Percentiles rank a stretch among this genome's conserved stretches.
phyloP scores from a whole-genome alignment of 768 basidiomycete genomes.

The Heimioporus sp. region DNA sequence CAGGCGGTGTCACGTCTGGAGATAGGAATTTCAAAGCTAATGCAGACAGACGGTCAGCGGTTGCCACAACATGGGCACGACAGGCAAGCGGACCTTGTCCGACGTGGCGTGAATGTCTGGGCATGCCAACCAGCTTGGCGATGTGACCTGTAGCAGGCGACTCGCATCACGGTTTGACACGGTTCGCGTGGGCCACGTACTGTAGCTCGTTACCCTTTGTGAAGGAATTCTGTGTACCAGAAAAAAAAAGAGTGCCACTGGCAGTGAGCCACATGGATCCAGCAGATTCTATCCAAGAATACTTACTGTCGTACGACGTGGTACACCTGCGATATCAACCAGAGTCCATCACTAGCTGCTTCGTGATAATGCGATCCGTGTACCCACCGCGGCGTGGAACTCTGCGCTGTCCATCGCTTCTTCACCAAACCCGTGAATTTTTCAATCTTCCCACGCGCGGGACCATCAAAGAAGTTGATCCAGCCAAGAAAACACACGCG shows the following conservation, averaged over 20 bases:
- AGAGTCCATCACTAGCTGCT: background rate
- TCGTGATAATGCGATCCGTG: background rate
- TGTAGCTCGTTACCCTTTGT: slow-evolving; percentile 73
- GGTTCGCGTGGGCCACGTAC: slow-evolving; percentile 32
- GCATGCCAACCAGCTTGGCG: slow-evolving; percentile 79
- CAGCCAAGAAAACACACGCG: no score
- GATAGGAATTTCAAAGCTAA: slow-evolving; percentile 78
- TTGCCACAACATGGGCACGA: background rate
- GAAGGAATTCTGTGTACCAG: slow-evolving; percentile 48
- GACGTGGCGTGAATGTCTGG: slow-evolving; percentile 74
- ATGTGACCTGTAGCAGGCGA: slow-evolving; percentile 56
- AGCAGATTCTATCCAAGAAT: background rate
- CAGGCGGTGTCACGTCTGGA: slow-evolving; percentile 54
- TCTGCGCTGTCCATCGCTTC: slow-evolving; percentile 54
- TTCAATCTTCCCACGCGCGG: no score
- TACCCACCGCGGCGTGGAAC: slow-evolving; percentile 57
- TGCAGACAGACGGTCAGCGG: background rate
- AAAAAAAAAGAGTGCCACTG: background rate
- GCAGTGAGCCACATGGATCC: background rate
- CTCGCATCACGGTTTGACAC: background rate
- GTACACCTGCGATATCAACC: slow-evolving; percentile 55
- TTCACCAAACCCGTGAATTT: background rate
- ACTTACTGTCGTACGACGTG: slow-evolving; percentile 54
- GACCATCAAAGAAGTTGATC: no score
- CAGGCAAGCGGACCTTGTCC: slow-evolving; percentile 60